Evolutionary conservation across 805 yeast species (phyloP), one percentile per base, ranked within the genome.

Genomic region (Teunomyces aglyptinius): DNA sequence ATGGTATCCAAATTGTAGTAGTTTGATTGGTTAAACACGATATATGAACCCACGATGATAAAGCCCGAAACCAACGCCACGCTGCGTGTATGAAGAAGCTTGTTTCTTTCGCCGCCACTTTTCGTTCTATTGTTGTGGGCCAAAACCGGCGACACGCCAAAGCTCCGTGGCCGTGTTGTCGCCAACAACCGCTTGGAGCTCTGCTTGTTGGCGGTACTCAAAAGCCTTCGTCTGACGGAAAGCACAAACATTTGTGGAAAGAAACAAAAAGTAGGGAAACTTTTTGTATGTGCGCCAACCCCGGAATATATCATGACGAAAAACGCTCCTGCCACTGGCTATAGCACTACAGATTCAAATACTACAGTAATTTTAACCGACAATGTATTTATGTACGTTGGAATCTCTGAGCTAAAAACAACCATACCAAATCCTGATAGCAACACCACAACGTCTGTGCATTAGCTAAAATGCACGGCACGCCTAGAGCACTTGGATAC

Each of bases 401-500:
- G 39, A 32, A 49, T 50, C 28, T 13, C 11, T 3, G n/a, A 36
- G 20, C 39, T 36, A 36, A 36, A 36, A 36, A 36, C 15, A 36
- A 57, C 51, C 53, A 50, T 56, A 56, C 67, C 75, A 66, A 67
- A 67, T 73, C 76, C 82, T 77, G 82, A 77, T 77, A 77, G 82
- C 80, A 74, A 68, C 76, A 75, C 80, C 80, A 74, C 76, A 76
- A 76, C 81, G 81, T 76, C 81, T 58, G 74, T 65, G 68, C 61
- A 64, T 58, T 54, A 59, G 24, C 51, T 57, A 51, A 57, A 57
- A 70, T 70, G 70, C 80, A 75, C 81, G 81, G 80, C 70, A 76
- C 80, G 81, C 81, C 82, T 77, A 77, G 81, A 77, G 80, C 76
- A 73, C 68, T 64, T 71, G 75, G 70, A 67, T 59, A 52, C 52